Evolutionary conservation across 2,329 filamentous ascomycete species (phyloP).

Genomic region (Lizonia empirigonia): DNA sequence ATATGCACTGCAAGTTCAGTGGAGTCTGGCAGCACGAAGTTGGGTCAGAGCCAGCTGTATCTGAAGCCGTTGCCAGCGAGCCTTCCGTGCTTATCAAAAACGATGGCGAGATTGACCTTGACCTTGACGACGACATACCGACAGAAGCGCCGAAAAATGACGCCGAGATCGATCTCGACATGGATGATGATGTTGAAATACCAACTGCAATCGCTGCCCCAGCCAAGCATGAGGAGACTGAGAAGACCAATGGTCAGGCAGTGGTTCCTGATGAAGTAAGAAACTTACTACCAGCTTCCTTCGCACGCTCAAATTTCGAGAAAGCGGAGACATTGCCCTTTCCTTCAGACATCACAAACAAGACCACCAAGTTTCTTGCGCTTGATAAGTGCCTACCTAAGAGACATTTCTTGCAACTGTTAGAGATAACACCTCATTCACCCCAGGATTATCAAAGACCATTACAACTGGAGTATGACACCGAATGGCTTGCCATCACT

Average conservation of each 20-base stretch:
- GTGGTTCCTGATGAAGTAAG: slow-evolving; percentile 68
- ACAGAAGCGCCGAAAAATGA: slow-evolving; percentile 34
- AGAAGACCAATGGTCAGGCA: slow-evolving; percentile 4
- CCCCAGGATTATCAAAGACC: slow-evolving; percentile 50
- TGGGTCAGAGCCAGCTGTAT: slow-evolving; percentile 33
- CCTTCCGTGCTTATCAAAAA: slow-evolving; percentile 54
- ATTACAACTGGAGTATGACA: slow-evolving; percentile 77
- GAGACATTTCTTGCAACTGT: slow-evolving; percentile 80
- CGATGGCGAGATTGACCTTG: slow-evolving; percentile 62
- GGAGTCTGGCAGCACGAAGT: slow-evolving; percentile 61
- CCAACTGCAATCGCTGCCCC: slow-evolving; percentile 15
- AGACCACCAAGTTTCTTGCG: slow-evolving; percentile 79
- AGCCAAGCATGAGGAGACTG: slow-evolving; percentile 15
- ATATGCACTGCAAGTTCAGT: slow-evolving; percentile 86
- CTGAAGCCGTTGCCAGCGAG: slow-evolving; percentile 5
- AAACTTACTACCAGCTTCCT: slow-evolving; percentile 77
- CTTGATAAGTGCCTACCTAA: slow-evolving; percentile 88
- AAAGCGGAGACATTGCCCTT: slow-evolving; percentile 56
- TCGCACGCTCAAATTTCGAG: slow-evolving; percentile 52
- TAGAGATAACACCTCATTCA: slow-evolving; percentile 54
- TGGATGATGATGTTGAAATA: slow-evolving; percentile 43
- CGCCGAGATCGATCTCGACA: slow-evolving; percentile 50
- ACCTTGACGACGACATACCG: slow-evolving; percentile 59
- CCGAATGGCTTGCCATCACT: slow-evolving; percentile 94
- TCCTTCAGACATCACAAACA: slow-evolving; percentile 77